Percentiles rank a stretch among this genome's conserved stretches.
Evolutionary conservation across 2,329 filamentous ascomycete genomes (phyloP).

Genomic region (Aspergillus texensis): DNA sequence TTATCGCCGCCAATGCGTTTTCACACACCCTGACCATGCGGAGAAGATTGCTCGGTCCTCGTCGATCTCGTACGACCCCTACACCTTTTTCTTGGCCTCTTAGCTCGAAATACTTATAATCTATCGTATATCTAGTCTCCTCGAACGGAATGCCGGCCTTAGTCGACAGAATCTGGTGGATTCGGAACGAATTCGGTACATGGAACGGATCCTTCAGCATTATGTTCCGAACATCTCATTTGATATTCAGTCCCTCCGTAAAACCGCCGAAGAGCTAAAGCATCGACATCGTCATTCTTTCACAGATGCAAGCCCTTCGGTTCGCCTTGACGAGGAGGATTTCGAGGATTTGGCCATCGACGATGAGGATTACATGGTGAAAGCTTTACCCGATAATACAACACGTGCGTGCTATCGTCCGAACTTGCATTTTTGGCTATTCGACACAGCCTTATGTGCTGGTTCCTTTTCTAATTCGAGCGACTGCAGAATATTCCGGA

Average conservation of each 20-base stretch:
- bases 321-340: conserved; percentile 37
- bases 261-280: conserved; percentile 48
- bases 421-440: background rate
- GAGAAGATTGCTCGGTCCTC: conserved; percentile 36
- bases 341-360: conserved; percentile 45
- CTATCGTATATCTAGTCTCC: conserved; percentile 21
- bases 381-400: conserved; percentile 42
- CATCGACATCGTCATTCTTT: conserved; percentile 38
- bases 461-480: background rate
- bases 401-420: conserved; percentile 34
- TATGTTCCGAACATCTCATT: conserved; percentile 50
- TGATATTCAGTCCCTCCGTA: conserved; percentile 46
- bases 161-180: conserved; percentile 40
- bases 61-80: conserved; percentile 34
- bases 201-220: conserved; percentile 55
- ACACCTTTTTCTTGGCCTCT: background rate
- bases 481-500: conserved; percentile 44
- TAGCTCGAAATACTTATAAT: background rate
- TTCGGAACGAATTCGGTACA: conserved; percentile 40
- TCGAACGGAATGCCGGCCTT: conserved; percentile 33
- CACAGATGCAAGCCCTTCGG: conserved; percentile 31
- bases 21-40: conserved; percentile 43
- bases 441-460: background rate
- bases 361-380: conserved; percentile 45
- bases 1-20: conserved; percentile 55